Evolutionary conservation across 2,329 filamentous ascomycete species (phyloP).

Genomic region (Cryphonectria naterciae): DNA sequence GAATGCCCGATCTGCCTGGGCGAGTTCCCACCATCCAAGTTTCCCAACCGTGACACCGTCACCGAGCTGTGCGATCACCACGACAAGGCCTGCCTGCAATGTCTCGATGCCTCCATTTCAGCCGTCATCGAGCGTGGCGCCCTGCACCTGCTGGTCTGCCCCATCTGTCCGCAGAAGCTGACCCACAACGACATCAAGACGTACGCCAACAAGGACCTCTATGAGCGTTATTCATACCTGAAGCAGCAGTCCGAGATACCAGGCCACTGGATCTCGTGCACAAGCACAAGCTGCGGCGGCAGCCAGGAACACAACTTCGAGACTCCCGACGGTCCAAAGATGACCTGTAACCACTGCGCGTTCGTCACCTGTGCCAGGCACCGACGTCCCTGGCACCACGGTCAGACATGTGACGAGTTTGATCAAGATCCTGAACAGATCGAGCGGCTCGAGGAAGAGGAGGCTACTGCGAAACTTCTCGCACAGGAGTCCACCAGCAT

Average conservation of each 20-base stretch:
- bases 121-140: constrained; percentile 22
- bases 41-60: constrained; percentile 15
- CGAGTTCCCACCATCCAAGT: constrained; percentile 20
- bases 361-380: constrained; percentile 26
- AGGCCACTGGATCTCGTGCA: constrained; percentile 28
- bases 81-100: constrained; percentile 26
- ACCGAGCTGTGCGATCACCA: constrained; percentile 25
- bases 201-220: constrained; percentile 15
- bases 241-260: constrained; percentile 26
- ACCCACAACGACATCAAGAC: constrained; percentile 14
- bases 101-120: constrained; percentile 25
- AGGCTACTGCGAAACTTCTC: constrained; percentile 27
- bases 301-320: constrained; percentile 22
- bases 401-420: constrained; percentile 24
- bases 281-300: constrained; percentile 21
- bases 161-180: constrained; percentile 26
- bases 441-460: constrained; percentile 28
- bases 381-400: constrained; percentile 25
- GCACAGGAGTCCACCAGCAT: constrained; percentile 21
- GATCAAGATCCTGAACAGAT: constrained; percentile 25
- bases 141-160: constrained; percentile 24
- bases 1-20: constrained; percentile 27
- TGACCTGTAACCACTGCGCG: constrained; percentile 25
- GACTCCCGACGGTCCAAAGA: constrained; percentile 17
- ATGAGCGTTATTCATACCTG: constrained; percentile 23